phyloP scores from a whole-genome alignment of 2,329 filamentous ascomycete genomes.

The Colletotrichum sojae region DNA sequence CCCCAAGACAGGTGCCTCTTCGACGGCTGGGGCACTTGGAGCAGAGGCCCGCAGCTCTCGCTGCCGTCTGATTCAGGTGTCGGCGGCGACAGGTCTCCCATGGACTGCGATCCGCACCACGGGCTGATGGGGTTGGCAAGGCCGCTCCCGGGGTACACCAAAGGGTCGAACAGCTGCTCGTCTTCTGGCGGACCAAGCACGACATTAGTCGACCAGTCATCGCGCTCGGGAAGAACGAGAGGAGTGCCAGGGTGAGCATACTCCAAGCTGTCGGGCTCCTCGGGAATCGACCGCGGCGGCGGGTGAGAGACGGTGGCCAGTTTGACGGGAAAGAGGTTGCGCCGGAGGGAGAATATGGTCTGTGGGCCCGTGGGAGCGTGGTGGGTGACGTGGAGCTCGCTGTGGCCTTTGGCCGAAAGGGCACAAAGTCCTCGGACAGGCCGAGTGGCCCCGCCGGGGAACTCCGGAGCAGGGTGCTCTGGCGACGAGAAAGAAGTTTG shows the following conservation, averaged over 20 bases:
- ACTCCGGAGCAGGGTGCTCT: slow-evolving; percentile 36
- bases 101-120: slow-evolving; percentile 14
- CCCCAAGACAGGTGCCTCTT: slow-evolving; percentile 41
- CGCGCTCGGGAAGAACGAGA: slow-evolving; percentile 30
- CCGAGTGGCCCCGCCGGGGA: slow-evolving; percentile 38
- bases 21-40: slow-evolving; percentile 31
- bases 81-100: slow-evolving; percentile 12
- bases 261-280: slow-evolving; percentile 30
- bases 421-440: slow-evolving; percentile 42
- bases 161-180: slow-evolving; percentile 17
- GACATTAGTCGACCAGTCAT: slow-evolving; percentile 33
- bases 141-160: slow-evolving; percentile 2
- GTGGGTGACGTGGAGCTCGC: slow-evolving; percentile 10
- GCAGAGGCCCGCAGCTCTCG: slow-evolving; percentile 3
- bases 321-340: slow-evolving; percentile 27
- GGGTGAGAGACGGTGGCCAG: slow-evolving; percentile 34
- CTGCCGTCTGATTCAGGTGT: neutral
- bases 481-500: slow-evolving; percentile 55
- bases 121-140: slow-evolving; percentile 5
- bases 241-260: slow-evolving; percentile 35
- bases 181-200: slow-evolving; percentile 33
- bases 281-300: slow-evolving; percentile 24
- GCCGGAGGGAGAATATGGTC: slow-evolving; percentile 27
- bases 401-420: slow-evolving; percentile 30
- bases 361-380: slow-evolving; percentile 32